Base-by-base conservation (phyloP, 164 flowering plant genomes). In the Tinospora cordifolia region DNA sequence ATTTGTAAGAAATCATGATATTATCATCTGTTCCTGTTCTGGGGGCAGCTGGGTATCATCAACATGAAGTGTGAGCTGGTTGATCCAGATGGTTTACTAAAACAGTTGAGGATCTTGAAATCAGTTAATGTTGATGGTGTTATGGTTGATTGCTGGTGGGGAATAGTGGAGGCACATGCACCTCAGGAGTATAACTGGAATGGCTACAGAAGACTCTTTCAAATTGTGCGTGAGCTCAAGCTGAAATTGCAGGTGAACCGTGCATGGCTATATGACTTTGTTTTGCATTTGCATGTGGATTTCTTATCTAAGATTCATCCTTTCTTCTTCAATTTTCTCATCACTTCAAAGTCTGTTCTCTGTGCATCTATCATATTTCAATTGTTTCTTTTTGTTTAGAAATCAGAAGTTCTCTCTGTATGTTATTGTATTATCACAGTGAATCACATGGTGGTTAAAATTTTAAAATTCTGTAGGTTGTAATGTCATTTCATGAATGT, bases 101-200 rank as follows among this genome's bases (percentile, higher is more conserved):
- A 89, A 79, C 99, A 94, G 76, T 81, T 94, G 46, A 84, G 87
- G 76, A 69, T 79, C 26, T 81, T 94, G 81, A 92, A 94, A 77
- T 84, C 92, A 38, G 68, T 81, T 60, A 88, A 87, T 70, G 84
- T 93, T 69, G 98, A 93, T 78, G 98, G 97, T 51, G 87, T 91
- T 62, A 88, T 85, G 96, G 85, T 91, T 70, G 94, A 93, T 76
- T 88, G 92, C 74, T 93, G 98, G 98, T 93, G 98, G 98, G 98
- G 98, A 57, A 83, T 91, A 54, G 97, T 91, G 19, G 98, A 93
- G 84, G 85, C 89, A 24, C 86, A 84, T 78, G 74, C 78, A 34
- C 98, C 98, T 2, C 92, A 83, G 74, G 84, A 81, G 63, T 93
- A 91, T 74, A 86, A 88, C 22, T 91, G 97, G 96, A 81, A 69